Conservation (phyloP, 257 asterid genomes). For the Scutellaria minor region DNA sequence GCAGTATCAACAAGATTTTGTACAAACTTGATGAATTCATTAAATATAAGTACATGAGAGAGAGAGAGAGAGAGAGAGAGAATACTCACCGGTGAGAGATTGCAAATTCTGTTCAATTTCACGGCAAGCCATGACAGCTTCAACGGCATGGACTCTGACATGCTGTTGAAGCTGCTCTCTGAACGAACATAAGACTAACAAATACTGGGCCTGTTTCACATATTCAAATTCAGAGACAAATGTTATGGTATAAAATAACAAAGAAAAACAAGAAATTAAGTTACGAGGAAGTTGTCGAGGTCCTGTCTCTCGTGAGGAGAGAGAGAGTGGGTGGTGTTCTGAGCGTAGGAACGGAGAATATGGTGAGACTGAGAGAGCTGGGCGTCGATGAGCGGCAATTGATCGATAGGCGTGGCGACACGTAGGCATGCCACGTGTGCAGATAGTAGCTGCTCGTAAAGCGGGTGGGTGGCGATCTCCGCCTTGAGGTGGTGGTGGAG, state of each 20-base stretch:
- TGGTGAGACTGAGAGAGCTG: constrained; percentile 84
- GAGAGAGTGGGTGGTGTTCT: constrained; percentile 42
- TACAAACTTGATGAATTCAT: neutral
- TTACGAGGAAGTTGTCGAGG: constrained; percentile 88
- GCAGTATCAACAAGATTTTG: neutral
- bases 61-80: constrained; percentile 22
- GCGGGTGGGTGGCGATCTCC: constrained; percentile 85
- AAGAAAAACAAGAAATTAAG: too few relatives aligned
- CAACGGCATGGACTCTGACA: constrained; percentile 97
- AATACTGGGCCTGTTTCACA: constrained; percentile 73
- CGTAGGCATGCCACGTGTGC: constrained; percentile 97
- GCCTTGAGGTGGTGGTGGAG: constrained; percentile 64
- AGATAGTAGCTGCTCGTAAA: constrained; percentile 83
- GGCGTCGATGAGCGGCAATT: constrained; percentile 83
- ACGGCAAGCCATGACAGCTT: constrained; percentile 99
- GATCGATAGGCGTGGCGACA: constrained; percentile 98
- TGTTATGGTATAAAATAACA: neutral
- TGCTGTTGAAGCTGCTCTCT: constrained; percentile 97
- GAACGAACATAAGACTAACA: constrained; percentile 86
- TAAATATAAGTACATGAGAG: neutral
- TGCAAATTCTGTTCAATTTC: constrained; percentile 89
- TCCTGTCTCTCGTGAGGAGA: constrained; percentile 76
- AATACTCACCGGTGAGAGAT: constrained; percentile 73
- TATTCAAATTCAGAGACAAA: neutral
- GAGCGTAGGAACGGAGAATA: constrained; percentile 72